These are phyloP conservation scores for Phytopythium boreale DNA, from an alignment of 352 stramenopile genomes.

Conservation along the genomic window DNA sequence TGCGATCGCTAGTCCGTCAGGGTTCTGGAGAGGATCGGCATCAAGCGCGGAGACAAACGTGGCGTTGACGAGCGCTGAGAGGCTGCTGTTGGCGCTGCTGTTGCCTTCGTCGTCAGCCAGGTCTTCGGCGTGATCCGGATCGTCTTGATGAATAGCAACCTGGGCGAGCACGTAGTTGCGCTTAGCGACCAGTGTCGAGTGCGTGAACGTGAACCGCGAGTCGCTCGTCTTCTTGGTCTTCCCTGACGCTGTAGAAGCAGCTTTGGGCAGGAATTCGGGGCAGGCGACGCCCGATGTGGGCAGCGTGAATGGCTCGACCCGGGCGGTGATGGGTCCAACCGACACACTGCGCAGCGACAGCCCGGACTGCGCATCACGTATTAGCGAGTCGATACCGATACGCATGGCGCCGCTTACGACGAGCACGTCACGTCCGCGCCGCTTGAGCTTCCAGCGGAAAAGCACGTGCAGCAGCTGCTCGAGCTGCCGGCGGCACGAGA, in stretches of 20 bases:
- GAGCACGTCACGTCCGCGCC: conserved; percentile 58
- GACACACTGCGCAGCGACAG: conserved; percentile 56
- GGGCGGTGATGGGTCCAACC: conserved; percentile 57
- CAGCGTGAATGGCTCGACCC: conserved; percentile 35
- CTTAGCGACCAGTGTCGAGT: conserved; percentile 29
- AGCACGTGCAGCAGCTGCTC: conserved; percentile 66
- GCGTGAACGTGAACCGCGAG: conserved; percentile 57
- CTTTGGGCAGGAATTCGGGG: conserved; percentile 30
- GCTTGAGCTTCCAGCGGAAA: conserved; percentile 78
- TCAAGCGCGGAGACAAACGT: conserved; percentile 29
- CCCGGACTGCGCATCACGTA: conserved; percentile 43
- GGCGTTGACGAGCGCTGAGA: conserved; percentile 32
- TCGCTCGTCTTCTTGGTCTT: conserved; percentile 19
- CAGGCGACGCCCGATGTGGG: conserved; percentile 46
- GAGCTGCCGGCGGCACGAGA: conserved; percentile 59
- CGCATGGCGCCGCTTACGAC: conserved; percentile 68
- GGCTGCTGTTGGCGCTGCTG: conserved; percentile 6
- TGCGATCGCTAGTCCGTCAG: conserved; percentile 18
- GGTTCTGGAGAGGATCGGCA: not conserved
- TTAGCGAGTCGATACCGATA: conserved; percentile 57
- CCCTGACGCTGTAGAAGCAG: not conserved
- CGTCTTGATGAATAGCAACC: conserved; percentile 19
- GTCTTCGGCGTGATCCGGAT: conserved; percentile 2
- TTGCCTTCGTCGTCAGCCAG: not conserved
- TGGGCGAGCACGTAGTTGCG: conserved; percentile 64